These are phyloP conservation scores for Calocybe indica DNA, from an alignment of 768 basidiomycete genomes.

Conservation along the genomic window DNA sequence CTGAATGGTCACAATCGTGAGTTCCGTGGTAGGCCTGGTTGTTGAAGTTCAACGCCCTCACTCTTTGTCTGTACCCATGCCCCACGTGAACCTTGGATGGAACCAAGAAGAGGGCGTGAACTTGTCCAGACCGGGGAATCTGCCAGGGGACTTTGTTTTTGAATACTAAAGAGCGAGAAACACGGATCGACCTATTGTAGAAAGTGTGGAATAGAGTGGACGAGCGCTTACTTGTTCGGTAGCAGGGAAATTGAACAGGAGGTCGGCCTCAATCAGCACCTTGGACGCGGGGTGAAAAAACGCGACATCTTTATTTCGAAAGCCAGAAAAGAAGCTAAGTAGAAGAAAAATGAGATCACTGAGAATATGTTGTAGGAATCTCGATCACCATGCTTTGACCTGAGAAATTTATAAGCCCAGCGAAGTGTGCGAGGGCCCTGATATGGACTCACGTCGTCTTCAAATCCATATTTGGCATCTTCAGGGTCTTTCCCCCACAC, in stretches of 20 bases:
- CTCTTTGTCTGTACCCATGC: conserved; percentile 24
- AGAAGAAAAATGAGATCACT: background rate
- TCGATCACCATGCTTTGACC: conserved; percentile 39
- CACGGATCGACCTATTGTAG: background rate
- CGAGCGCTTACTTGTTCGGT: conserved; percentile 51
- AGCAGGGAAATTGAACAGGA: conserved; percentile 76
- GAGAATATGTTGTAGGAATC: background rate
- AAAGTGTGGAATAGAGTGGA: background rate
- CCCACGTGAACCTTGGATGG: conserved; percentile 22
- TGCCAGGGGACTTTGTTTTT: conserved; percentile 21
- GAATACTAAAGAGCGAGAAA: conserved; percentile 22
- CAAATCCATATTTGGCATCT: conserved; percentile 62
- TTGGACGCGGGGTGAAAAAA: conserved; percentile 65
- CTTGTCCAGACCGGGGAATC: conserved; percentile 20
- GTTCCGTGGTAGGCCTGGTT: background rate
- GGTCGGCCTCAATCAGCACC: conserved; percentile 68
- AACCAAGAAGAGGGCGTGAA: conserved; percentile 22
- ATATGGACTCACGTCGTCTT: conserved; percentile 41
- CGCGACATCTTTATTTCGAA: conserved; percentile 71
- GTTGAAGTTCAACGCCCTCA: conserved; percentile 10
- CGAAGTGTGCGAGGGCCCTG: background rate
- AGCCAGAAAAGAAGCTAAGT: conserved; percentile 56
- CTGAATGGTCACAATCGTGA: conserved; percentile 12
- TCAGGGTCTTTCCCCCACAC: conserved; percentile 52
- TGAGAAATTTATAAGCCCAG: conserved; percentile 3